Evolutionary conservation across 2,329 filamentous ascomycete species (phyloP).

Genomic region (Acephala macrosclerotiorum): DNA sequence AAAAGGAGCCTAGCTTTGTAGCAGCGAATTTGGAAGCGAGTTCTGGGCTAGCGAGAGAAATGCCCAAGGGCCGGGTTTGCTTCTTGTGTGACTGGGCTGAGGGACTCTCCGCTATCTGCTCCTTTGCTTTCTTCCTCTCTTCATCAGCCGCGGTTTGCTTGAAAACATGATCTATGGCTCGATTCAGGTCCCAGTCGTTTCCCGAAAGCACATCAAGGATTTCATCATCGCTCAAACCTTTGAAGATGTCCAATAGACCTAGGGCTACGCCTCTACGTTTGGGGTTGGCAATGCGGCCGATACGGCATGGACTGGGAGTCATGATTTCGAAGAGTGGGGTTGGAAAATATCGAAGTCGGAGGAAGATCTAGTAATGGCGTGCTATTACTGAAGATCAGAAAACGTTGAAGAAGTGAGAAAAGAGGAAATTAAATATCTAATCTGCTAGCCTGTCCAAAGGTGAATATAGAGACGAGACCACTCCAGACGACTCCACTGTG

Average conservation of each 20-base stretch:
- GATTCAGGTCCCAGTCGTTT: background rate
- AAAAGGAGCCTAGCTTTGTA: too few species aligned
- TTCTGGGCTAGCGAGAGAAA: too few species aligned
- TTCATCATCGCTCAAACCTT: background rate
- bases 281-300: background rate
- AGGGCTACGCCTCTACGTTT: accelerated
- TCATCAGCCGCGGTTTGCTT: too few species aligned
- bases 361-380: background rate
- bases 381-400: background rate
- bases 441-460: background rate
- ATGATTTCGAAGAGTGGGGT: background rate
- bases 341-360: background rate
- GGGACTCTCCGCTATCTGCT: too few species aligned
- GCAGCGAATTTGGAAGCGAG: too few species aligned
- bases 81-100: too few species aligned
- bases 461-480: background rate
- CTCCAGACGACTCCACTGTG: background rate
- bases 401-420: background rate
- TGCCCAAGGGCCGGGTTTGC: too few species aligned
- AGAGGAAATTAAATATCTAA: background rate
- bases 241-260: background rate
- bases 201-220: too few species aligned
- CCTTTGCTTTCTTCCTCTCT: too few species aligned
- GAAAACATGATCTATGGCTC: too few species aligned
- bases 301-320: background rate